phyloP scores from a whole-genome alignment of 352 stramenopile genomes.

The Phytophthora podocarpi region DNA sequence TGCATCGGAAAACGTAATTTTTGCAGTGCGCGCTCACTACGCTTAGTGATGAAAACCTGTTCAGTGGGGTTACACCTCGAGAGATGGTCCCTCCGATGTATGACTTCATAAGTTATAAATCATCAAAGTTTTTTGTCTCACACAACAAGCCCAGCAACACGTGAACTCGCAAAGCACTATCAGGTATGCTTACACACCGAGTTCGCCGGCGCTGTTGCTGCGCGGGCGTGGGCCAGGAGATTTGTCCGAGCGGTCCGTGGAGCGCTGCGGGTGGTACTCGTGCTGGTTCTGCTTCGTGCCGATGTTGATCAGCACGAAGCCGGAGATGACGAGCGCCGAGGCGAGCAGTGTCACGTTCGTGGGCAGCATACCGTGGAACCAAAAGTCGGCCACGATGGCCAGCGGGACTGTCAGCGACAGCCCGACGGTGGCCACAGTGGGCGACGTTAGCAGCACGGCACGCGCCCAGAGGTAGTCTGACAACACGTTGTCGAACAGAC shows the following conservation, averaged over 20 bases:
- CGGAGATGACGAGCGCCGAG: constrained; percentile 65
- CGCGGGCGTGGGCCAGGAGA: constrained; percentile 2
- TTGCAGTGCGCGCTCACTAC: too few species aligned
- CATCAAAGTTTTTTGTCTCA: background rate
- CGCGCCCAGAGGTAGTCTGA: constrained; percentile 96
- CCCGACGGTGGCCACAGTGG: constrained; percentile 95
- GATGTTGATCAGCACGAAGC: constrained; percentile 77
- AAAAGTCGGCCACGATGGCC: constrained; percentile 91
- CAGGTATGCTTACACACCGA: constrained; percentile 16
- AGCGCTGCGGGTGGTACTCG: constrained; percentile 54
- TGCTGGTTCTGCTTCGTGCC: constrained; percentile 69
- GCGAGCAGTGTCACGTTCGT: constrained; percentile 61
- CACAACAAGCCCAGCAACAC: constrained; percentile 3
- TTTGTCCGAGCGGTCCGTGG: constrained; percentile 33
- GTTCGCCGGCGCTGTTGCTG: constrained; percentile 14
- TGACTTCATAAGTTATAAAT: too few species aligned
- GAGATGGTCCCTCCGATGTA: too few species aligned
- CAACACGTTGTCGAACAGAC: constrained; percentile 95
- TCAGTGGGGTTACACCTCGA: too few species aligned
- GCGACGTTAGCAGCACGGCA: constrained; percentile 94
- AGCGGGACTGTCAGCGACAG: constrained; percentile 96
- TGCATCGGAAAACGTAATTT: too few species aligned
- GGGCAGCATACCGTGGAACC: constrained; percentile 59
- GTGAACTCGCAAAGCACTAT: background rate
- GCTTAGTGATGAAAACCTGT: too few species aligned